Evolutionary conservation across 192 early-diverging fungal genomes (phyloP), one percentile per base, ranked within the genome.

Genomic region (Coemansia sp.): DNA sequence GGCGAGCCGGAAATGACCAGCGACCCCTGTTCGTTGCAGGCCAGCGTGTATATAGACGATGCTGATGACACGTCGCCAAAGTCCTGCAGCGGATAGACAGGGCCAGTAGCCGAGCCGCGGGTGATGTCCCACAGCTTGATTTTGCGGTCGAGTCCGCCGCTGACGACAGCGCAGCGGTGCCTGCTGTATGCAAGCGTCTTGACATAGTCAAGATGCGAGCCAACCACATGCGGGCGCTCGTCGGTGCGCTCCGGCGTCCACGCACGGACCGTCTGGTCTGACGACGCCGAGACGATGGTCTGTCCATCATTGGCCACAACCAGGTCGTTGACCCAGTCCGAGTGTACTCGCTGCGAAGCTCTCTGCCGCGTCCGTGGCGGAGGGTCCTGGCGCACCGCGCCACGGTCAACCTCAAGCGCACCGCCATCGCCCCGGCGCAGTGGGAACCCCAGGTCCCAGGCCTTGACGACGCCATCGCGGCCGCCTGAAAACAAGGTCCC

Each of bases 241-340:
- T 42, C 45, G 28, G 44, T 44, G 26, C 56, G 58, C 21, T 61
- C 45, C 9, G 78, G 75, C 40, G 76, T 65, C 56, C 80, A 77
- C 21, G 84, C 82, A 19, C 80, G 69, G 75, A 99, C 78, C 14
- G 92, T 89, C 47, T 91, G 80, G 56, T 99, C 96, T 5, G 87
- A 88, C 7, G 93, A 96, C n/a, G 87, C 89, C 13, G 89, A 85
- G 0, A 95, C 67, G 3, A 93, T 89, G 76, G 64, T 55, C 18
- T 38, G 35, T 13, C 50, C 44, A 18, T 27, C 47, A 27, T 56
- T 68, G 18, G 56, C 51, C 17, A 48, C 60, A 7, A 57, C 81
- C 35, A 99, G 78, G 46, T 95, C 96, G 63, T 97, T 99, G 6
- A 99, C 85, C 96, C 96, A 99, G 66, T 97, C 93, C 6, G 82